Evolutionary conservation across 768 basidiomycete genomes (phyloP).

Genomic region (Lepiota subincarnata): DNA sequence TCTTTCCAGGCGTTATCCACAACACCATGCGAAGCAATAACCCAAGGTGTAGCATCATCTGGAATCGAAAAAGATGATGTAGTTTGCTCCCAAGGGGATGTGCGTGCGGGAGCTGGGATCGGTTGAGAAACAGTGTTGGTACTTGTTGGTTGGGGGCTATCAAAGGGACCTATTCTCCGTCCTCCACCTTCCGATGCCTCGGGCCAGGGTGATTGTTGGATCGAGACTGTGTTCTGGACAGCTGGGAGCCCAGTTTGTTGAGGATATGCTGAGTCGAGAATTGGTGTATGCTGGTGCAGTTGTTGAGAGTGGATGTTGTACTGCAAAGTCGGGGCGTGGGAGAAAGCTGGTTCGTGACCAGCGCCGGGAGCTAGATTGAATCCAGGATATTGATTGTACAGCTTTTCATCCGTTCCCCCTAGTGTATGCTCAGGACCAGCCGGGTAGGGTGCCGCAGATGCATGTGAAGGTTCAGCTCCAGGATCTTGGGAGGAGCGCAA

Average conservation of each 20-base stretch:
- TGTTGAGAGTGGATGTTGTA: neutral
- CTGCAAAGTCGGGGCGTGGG: neutral
- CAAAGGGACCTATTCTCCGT: conserved; percentile 39
- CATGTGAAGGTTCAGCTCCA: neutral
- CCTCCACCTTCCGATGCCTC: conserved; percentile 21
- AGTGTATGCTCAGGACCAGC: conserved; percentile 1
- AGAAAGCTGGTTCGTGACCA: neutral
- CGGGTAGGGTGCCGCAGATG: neutral
- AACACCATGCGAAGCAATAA: conserved; percentile 40
- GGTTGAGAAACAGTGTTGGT: conserved; percentile 28
- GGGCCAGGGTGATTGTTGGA: conserved; percentile 33
- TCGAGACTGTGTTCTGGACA: conserved; percentile 1
- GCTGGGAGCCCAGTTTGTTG: neutral
- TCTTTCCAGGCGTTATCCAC: conserved; percentile 47
- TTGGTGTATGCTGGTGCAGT: neutral
- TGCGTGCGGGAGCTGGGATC: conserved; percentile 21
- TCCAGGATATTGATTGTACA: neutral
- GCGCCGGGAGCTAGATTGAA: conserved; percentile 1
- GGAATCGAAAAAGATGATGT: conserved; percentile 23
- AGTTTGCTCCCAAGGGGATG: conserved; percentile 35
- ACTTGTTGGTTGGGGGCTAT: conserved; percentile 37
- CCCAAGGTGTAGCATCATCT: conserved; percentile 54
- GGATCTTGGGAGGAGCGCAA: conserved; percentile 7
- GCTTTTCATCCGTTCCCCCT: neutral
- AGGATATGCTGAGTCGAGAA: neutral